phyloP scores from a whole-genome alignment of 2,329 filamentous ascomycete species.

The Sclerotinia sclerotiorum region DNA sequence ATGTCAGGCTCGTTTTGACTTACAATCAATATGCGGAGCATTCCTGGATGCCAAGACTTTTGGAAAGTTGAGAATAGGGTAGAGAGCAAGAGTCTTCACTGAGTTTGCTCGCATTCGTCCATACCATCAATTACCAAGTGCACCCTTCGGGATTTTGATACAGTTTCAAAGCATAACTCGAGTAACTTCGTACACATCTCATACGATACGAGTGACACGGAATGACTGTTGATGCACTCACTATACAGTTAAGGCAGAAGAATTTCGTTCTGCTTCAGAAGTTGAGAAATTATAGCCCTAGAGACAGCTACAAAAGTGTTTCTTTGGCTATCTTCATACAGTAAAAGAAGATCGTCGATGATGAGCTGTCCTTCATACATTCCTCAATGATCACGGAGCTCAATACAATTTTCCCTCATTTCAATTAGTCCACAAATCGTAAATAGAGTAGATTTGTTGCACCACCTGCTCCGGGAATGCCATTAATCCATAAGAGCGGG shows the following conservation, averaged over 20 bases:
- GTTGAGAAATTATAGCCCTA: constrained; percentile 41
- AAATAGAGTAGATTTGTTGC: not conserved
- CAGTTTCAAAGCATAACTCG: constrained; percentile 33
- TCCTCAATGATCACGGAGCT: constrained; percentile 44
- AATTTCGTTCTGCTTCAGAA: constrained; percentile 38
- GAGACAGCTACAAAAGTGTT: constrained; percentile 41
- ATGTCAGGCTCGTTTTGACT: constrained; percentile 43
- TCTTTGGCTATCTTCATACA: constrained; percentile 40
- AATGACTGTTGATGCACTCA: constrained; percentile 28
- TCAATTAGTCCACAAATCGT: constrained; percentile 19
- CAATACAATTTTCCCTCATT: constrained; percentile 43
- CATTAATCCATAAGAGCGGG: constrained; percentile 44
- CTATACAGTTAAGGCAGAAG: constrained; percentile 41
- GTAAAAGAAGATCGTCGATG: constrained; percentile 43
- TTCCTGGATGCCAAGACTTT: constrained; percentile 25
- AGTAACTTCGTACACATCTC: constrained; percentile 34
- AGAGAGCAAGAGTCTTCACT: constrained; percentile 40
- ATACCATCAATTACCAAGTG: constrained; percentile 46
- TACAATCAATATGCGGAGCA: constrained; percentile 40
- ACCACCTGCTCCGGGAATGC: constrained; percentile 45
- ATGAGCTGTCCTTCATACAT: constrained; percentile 23
- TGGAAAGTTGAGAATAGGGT: constrained; percentile 36
- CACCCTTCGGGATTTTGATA: constrained; percentile 23
- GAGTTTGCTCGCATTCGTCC: constrained; percentile 43
- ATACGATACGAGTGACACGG: not conserved